A percentile compares a stretch with the other conserved stretches of the same genome.
These are phyloP conservation scores for Metschnikowia chrysomelidarum DNA, from an alignment of 805 yeast species.

Conservation along the genomic window DNA sequence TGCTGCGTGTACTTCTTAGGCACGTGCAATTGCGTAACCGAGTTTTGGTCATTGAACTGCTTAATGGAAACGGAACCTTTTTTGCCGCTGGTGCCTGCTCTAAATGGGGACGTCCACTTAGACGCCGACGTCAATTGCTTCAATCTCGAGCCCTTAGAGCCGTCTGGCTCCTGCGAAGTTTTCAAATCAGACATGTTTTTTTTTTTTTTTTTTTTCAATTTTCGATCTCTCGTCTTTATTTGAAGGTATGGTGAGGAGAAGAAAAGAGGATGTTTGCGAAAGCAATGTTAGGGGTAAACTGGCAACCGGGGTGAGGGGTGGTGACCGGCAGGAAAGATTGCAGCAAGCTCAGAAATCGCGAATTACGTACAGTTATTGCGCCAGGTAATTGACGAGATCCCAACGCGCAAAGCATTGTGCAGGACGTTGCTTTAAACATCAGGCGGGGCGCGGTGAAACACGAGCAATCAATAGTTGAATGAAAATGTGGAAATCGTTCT, in stretches of 20 bases:
- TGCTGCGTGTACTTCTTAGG: constrained; percentile 42
- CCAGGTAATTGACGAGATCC: no score
- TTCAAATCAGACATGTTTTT: constrained; percentile 14
- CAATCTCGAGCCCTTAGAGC: constrained; percentile 17
- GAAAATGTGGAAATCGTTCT: no score
- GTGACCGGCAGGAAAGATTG: no score
- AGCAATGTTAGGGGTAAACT: no score
- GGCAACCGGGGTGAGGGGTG: no score
- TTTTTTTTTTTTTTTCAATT: not conserved
- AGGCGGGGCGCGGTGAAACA: no score
- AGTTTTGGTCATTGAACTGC: constrained; percentile 35
- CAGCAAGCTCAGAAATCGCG: no score
- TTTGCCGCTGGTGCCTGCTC: constrained; percentile 26
- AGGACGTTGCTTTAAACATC: no score
- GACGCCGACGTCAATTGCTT: constrained; percentile 24
- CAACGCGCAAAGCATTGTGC: no score
- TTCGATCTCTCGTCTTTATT: not conserved
- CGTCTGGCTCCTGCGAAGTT: constrained; percentile 9
- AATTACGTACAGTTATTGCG: no score
- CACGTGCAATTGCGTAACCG: constrained; percentile 32
- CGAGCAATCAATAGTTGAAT: no score
- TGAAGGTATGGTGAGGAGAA: not conserved
- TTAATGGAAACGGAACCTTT: constrained; percentile 35
- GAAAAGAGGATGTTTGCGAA: not conserved
- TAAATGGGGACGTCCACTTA: constrained; percentile 45